Percentiles rank a stretch among this genome's conserved stretches.
Evolutionary conservation across 2,329 filamentous ascomycete species (phyloP).

Genomic region (Cordyceps sp.): DNA sequence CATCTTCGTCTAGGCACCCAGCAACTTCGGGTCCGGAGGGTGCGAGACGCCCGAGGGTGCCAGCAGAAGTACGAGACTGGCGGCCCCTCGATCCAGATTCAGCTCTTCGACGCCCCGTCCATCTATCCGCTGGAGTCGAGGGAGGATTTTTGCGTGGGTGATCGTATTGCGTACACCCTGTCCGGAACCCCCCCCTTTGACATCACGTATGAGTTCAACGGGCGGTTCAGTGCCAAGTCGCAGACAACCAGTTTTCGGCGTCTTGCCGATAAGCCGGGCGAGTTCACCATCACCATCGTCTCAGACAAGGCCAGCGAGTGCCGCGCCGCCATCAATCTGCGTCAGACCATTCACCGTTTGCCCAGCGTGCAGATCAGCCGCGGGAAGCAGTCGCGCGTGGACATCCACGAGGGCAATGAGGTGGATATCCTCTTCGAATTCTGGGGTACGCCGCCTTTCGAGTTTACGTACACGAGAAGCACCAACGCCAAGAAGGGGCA

Average conservation of each 20-base stretch:
- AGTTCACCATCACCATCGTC: constrained; percentile 73
- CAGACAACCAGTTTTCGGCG: constrained; percentile 75
- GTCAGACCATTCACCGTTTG: constrained; percentile 77
- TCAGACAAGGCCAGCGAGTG: constrained; percentile 83
- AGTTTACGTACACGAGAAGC: constrained; percentile 91
- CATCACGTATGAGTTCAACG: constrained; percentile 80
- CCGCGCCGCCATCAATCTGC: constrained; percentile 59
- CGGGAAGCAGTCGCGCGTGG: constrained; percentile 63
- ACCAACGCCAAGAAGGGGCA: constrained; percentile 71
- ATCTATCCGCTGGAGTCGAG: constrained; percentile 78
- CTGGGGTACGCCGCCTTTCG: constrained; percentile 87
- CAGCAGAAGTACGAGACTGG: constrained; percentile 58
- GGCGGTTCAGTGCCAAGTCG: constrained; percentile 63
- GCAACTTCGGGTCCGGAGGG: constrained; percentile 73
- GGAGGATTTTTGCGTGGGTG: constrained; percentile 85
- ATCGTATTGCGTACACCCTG: constrained; percentile 81
- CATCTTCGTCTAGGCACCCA: constrained; percentile 81
- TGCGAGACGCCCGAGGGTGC: constrained; percentile 77
- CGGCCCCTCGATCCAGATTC: constrained; percentile 68
- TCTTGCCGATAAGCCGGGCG: constrained; percentile 78
- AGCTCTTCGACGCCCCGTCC: constrained; percentile 82
- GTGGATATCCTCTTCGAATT: constrained; percentile 92
- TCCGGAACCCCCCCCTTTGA: constrained; percentile 86
- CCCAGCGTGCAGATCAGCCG: constrained; percentile 82
- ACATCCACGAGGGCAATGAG: constrained; percentile 93